Conservation (phyloP, 768 basidiomycete genomes). For the Tricholoma flavovirens region DNA sequence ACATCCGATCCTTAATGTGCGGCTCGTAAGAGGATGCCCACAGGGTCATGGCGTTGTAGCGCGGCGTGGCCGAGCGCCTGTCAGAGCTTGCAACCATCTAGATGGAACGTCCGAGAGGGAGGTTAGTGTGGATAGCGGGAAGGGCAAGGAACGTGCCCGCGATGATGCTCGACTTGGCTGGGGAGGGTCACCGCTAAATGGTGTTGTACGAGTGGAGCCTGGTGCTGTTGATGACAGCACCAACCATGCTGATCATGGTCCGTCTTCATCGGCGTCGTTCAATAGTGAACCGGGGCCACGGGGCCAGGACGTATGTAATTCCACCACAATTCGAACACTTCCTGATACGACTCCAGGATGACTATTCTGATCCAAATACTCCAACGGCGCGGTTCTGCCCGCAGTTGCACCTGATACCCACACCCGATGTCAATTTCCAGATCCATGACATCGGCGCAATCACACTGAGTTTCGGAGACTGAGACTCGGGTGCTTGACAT, state of each 20-base stretch:
- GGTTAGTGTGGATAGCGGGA: not conserved
- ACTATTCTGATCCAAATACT: not conserved
- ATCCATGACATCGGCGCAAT: slow-evolving; percentile 16
- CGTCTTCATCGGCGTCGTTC: not conserved
- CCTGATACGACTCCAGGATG: not conserved
- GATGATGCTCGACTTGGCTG: not conserved
- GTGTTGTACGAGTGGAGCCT: not conserved
- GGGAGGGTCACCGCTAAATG: not conserved
- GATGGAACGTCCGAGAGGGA: not conserved
- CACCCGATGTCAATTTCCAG: slow-evolving; percentile 10
- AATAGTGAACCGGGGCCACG: not conserved
- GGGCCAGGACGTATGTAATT: not conserved
- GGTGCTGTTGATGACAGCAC: not conserved
- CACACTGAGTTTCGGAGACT: slow-evolving; percentile 3
- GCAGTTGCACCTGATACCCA: slow-evolving; percentile 1
- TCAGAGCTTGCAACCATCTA: not conserved
- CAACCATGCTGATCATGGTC: not conserved
- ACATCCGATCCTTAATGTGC: slow-evolving; percentile 19
- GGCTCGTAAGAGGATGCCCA: slow-evolving; percentile 15
- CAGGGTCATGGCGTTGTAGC: not conserved
- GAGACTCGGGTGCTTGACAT: not conserved
- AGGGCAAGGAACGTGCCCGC: not conserved
- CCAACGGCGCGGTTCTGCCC: not conserved
- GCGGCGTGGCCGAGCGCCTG: slow-evolving; percentile 16
- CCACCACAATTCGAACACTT: not conserved